phyloP scores from a whole-genome alignment of 257 asterid genomes.

The Scutellaria barbata region DNA sequence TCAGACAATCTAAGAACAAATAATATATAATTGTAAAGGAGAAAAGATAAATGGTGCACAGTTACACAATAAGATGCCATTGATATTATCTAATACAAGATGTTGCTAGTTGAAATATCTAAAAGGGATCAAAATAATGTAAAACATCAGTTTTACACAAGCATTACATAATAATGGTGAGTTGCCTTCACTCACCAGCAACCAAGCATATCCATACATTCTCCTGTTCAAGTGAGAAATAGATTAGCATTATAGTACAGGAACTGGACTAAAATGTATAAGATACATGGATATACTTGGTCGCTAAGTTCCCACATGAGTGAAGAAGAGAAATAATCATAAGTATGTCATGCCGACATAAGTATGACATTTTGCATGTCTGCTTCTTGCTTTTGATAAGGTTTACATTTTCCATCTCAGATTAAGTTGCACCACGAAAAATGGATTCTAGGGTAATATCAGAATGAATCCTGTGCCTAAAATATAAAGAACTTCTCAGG shows the following conservation, averaged over 20 bases:
- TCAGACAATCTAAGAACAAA: too few species aligned
- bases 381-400: too few species aligned
- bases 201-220: constrained; percentile 15
- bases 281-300: constrained; percentile 3
- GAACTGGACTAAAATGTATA: background rate
- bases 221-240: background rate
- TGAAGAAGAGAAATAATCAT: background rate
- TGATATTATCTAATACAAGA: background rate
- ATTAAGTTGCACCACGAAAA: too few species aligned
- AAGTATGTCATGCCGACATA: background rate
- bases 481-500: too few species aligned
- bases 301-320: background rate
- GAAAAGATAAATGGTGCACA: background rate
- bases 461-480: too few species aligned
- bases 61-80: too few species aligned
- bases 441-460: too few species aligned
- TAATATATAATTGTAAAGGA: too few species aligned
- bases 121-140: background rate
- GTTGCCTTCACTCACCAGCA: constrained; percentile 20
- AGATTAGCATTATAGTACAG: background rate
- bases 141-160: background rate
- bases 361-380: background rate
- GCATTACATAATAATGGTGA: background rate
- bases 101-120: constrained; percentile 8
- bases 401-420: too few species aligned